A percentile compares a stretch with the other conserved stretches of the same genome.
Conservation (phyloP, 1,284 basidiomycete species). For the Caloboletus firmus region DNA sequence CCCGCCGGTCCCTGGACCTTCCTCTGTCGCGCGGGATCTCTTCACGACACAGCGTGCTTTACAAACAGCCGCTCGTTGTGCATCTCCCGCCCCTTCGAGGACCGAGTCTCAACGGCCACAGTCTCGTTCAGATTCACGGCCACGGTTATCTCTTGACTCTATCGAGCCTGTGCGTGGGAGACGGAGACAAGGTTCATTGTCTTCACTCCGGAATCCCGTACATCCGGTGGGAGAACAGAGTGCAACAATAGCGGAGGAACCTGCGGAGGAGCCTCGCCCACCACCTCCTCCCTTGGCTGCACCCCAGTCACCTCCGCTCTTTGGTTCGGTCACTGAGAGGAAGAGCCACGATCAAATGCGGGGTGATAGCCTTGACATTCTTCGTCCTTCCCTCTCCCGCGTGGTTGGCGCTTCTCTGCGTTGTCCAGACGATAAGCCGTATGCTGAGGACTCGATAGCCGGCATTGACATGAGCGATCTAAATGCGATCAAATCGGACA, state of each 20-base stretch:
- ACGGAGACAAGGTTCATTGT: conserved; percentile 31
- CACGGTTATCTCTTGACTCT: conserved; percentile 22
- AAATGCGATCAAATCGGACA: conserved; percentile 31
- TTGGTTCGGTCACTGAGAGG: conserved; percentile 8
- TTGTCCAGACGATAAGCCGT: conserved; percentile 3
- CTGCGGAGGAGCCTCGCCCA: conserved; percentile 3
- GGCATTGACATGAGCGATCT: conserved; percentile 34
- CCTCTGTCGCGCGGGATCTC: conserved; percentile 21
- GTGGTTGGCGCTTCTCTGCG: not conserved
- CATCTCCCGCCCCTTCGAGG: conserved; percentile 24
- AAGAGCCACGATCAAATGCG: conserved; percentile 10
- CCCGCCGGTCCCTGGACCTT: conserved; percentile 32
- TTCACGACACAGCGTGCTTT: conserved; percentile 17
- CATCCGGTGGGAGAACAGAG: conserved; percentile 11
- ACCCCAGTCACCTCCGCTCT: conserved; percentile 10
- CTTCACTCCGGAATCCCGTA: conserved; percentile 32
- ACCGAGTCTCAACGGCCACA: conserved; percentile 19
- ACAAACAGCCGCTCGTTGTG: conserved; percentile 17
- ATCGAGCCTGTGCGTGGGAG: conserved; percentile 17
- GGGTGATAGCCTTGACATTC: conserved; percentile 22
- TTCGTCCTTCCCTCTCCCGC: conserved; percentile 18
- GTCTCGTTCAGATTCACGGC: conserved; percentile 19
- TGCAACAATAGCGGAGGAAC: conserved; percentile 22
- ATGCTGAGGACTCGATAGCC: conserved; percentile 29
- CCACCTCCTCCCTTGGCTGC: not conserved